phyloP scores from a whole-genome alignment of 768 basidiomycete species.

The Boletus tomentosulus region DNA sequence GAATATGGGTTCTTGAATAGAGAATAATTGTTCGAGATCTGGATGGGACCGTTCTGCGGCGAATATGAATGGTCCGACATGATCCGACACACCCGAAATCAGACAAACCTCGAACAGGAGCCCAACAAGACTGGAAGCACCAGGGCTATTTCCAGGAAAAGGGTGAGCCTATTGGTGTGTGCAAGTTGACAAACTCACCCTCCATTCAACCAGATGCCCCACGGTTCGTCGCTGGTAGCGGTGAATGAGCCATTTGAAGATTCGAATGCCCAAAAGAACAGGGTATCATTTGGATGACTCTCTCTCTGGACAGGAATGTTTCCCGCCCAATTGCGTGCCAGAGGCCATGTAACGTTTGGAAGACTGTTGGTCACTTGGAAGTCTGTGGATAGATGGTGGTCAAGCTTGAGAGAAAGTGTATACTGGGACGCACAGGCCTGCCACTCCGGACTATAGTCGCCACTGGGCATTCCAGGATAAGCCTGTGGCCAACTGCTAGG shows the following conservation, averaged over 20 bases:
- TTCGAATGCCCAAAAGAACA: constrained; percentile 36
- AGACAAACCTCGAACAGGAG: constrained; percentile 56
- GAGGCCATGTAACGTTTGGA: constrained; percentile 57
- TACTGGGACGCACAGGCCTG: constrained; percentile 48
- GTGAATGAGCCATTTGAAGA: constrained; percentile 54
- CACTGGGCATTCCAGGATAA: constrained; percentile 41
- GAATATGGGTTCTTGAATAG: constrained; percentile 49
- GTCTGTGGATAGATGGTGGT: constrained; percentile 35
- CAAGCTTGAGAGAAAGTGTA: not conserved
- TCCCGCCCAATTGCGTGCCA: constrained; percentile 55
- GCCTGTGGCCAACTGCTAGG: constrained; percentile 37
- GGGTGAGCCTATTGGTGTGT: not conserved
- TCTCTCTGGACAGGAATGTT: constrained; percentile 58
- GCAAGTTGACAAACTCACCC: constrained; percentile 39
- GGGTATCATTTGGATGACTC: constrained; percentile 53
- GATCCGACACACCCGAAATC: not conserved
- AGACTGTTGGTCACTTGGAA: constrained; percentile 53
- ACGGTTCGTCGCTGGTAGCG: constrained; percentile 43
- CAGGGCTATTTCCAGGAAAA: constrained; percentile 42
- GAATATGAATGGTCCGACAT: not conserved
- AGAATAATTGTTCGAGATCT: constrained; percentile 48
- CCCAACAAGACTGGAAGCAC: constrained; percentile 65
- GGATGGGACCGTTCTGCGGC: constrained; percentile 67
- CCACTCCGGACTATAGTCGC: constrained; percentile 54
- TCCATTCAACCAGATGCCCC: constrained; percentile 75